phyloP scores from a whole-genome alignment of 495 filamentous ascomycete genomes.

The Durotheca rogersii region DNA sequence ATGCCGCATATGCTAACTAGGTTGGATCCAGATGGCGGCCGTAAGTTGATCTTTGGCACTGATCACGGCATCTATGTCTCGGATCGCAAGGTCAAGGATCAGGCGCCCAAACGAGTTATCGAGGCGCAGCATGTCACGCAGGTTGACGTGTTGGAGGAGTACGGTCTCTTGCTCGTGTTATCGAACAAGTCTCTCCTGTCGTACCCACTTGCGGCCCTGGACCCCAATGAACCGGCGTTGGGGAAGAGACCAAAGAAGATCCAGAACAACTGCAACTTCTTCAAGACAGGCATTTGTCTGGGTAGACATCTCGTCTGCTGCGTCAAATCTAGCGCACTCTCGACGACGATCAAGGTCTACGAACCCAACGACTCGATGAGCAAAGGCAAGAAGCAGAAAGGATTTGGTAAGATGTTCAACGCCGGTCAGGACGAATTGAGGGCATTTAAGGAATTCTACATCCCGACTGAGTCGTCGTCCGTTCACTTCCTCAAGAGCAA shows the following conservation, averaged over 20 bases:
- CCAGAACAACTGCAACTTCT: conserved; percentile 94
- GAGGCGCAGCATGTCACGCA: conserved; percentile 88
- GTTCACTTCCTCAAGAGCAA: conserved; percentile 97
- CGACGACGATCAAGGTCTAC: conserved; percentile 94
- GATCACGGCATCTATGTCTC: conserved; percentile 90
- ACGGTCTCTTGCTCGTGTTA: conserved; percentile 86
- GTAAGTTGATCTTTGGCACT: conserved; percentile 91
- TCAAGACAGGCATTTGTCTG: conserved; percentile 93
- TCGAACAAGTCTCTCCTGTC: conserved; percentile 88
- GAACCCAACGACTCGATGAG: conserved; percentile 92
- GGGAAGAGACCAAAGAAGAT: conserved; percentile 95
- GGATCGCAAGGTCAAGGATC: conserved; percentile 80
- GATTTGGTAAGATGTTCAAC: conserved; percentile 92
- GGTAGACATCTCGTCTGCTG: conserved; percentile 93
- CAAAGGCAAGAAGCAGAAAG: conserved; percentile 85
- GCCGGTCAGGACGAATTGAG: conserved; percentile 90
- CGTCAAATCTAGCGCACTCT: conserved; percentile 85
- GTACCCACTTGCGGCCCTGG: conserved; percentile 78
- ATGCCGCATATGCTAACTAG: conserved; percentile 35
- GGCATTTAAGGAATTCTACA: conserved; percentile 99
- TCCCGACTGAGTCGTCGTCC: conserved; percentile 91
- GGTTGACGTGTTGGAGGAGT: conserved; percentile 94
- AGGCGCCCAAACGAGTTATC: conserved; percentile 77
- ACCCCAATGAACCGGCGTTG: conserved; percentile 74
- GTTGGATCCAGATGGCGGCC: conserved; percentile 76